phyloP scores from a whole-genome alignment of 2,329 filamentous ascomycete species.

The Moelleriella libera region DNA sequence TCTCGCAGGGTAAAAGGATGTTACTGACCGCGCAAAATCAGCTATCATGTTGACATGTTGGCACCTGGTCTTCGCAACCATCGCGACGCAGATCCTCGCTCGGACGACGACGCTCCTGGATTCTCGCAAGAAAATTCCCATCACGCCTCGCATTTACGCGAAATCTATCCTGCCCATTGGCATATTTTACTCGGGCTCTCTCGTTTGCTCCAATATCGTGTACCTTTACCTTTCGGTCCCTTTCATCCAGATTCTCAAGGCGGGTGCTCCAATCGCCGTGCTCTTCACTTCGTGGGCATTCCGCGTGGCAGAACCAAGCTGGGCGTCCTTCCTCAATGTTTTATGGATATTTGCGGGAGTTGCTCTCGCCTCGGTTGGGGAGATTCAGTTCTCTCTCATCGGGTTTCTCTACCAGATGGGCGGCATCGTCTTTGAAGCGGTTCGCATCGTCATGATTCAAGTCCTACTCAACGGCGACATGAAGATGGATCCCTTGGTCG shows the following conservation, averaged over 20 bases:
- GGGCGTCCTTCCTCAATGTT: slow-evolving; percentile 30
- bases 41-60: slow-evolving; percentile 50
- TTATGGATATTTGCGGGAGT: slow-evolving; percentile 38
- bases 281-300: slow-evolving; percentile 50
- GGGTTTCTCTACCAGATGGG: slow-evolving; percentile 58
- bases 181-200: slow-evolving; percentile 48
- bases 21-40: slow-evolving; percentile 7
- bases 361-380: slow-evolving; percentile 39
- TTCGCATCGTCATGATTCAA: slow-evolving; percentile 75
- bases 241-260: slow-evolving; percentile 61
- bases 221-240: slow-evolving; percentile 54
- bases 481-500: slow-evolving; percentile 82
- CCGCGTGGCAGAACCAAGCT: slow-evolving; percentile 32
- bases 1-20: background rate
- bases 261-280: slow-evolving; percentile 52
- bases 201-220: slow-evolving; percentile 53
- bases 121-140: slow-evolving; percentile 44
- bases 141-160: slow-evolving; percentile 46
- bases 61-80: slow-evolving; percentile 52
- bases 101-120: slow-evolving; percentile 50
- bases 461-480: slow-evolving; percentile 60
- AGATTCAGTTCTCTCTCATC: slow-evolving; percentile 53
- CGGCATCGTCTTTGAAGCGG: slow-evolving; percentile 68
- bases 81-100: slow-evolving; percentile 52
- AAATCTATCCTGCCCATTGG: slow-evolving; percentile 53